Evolutionary conservation across 169 alveolate species (phyloP), one percentile per base, ranked within the genome.

Genomic region (Toxoplasma gondii): DNA sequence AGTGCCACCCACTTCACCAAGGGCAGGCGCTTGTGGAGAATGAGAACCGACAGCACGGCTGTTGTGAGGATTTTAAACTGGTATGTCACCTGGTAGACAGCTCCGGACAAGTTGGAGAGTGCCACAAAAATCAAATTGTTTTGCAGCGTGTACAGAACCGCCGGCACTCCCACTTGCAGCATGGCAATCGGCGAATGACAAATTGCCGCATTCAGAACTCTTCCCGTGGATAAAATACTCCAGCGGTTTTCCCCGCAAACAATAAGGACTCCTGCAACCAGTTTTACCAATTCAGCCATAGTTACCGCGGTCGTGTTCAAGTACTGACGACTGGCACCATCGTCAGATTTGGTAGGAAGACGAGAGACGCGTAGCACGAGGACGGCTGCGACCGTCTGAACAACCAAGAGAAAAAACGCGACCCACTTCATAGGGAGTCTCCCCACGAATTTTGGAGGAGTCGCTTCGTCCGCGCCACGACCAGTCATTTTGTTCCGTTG

Each of bases 41-140:
- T 90, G 34, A 96, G 41, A 38, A 96, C 97, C 34, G 96, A 95
- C 70, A 96, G 88, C 58, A 96, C 53, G 24, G 98, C 98, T 0
- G 98, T 97, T 5, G 97, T 96, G 12, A 97, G 91, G 31, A 97
- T 96, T 94, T 97, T 97, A 90, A 96, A 91, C 94, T 96, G 97
- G 69, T 96, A 96, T 31, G 96, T 93, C 69, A 95, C 96, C 69
- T 97, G 98, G 83, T 96, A 96, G 81, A 97, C 96, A n/a, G 98
- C 97, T 2, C 97, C 97, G 80, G 97, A 92, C 91, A 97, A 91
- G 70, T 96, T 95, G 34, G 97, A 93, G 45, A 97, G 92, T 41
- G 97, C 97, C 84, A 96, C 93, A 86, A 96, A 96, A 36, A 96
- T 70, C 49, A 96, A 87, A 80, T 97, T 96, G 80, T 97, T 97